These are phyloP conservation scores for Ophiostoma fasciatum DNA, from an alignment of 2,329 filamentous ascomycete species.

Conservation along the genomic window DNA sequence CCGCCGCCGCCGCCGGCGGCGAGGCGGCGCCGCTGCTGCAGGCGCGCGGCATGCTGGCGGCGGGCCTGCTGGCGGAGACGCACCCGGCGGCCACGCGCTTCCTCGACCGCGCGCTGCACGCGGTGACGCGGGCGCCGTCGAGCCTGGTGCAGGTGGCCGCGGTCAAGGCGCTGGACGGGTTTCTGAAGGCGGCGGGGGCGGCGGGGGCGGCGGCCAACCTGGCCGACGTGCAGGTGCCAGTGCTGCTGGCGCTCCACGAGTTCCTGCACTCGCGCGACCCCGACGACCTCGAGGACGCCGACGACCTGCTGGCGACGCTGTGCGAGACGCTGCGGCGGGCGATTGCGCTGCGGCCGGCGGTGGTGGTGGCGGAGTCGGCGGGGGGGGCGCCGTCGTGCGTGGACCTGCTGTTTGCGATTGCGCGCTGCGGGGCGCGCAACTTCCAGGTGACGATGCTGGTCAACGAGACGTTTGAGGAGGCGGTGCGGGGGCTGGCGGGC, in stretches of 20 bases:
- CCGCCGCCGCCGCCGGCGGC: conserved; percentile 51
- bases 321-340: conserved; percentile 74
- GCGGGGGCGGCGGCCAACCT: not conserved
- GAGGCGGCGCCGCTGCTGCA: conserved; percentile 67
- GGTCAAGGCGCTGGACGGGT: conserved; percentile 67
- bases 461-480: conserved; percentile 80
- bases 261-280: conserved; percentile 73
- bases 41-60: conserved; percentile 75
- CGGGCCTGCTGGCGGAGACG: conserved; percentile 61
- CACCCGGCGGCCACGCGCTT: conserved; percentile 49
- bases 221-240: conserved; percentile 41
- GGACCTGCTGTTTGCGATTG: conserved; percentile 74
- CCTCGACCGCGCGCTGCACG: conserved; percentile 58
- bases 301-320: conserved; percentile 82
- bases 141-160: conserved; percentile 84
- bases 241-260: conserved; percentile 48
- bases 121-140: conserved; percentile 54
- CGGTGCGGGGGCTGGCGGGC: conserved; percentile 55
- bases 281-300: conserved; percentile 69
- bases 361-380: conserved; percentile 56
- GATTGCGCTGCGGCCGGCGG: conserved; percentile 62
- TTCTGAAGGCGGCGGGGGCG: conserved; percentile 27
- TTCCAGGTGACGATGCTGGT: conserved; percentile 84
- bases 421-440: conserved; percentile 75
- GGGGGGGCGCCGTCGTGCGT: conserved; percentile 54